Percentiles rank a stretch among this genome's conserved stretches.
Conservation (phyloP, 345 rosid species). For the Aegle marmelos region DNA sequence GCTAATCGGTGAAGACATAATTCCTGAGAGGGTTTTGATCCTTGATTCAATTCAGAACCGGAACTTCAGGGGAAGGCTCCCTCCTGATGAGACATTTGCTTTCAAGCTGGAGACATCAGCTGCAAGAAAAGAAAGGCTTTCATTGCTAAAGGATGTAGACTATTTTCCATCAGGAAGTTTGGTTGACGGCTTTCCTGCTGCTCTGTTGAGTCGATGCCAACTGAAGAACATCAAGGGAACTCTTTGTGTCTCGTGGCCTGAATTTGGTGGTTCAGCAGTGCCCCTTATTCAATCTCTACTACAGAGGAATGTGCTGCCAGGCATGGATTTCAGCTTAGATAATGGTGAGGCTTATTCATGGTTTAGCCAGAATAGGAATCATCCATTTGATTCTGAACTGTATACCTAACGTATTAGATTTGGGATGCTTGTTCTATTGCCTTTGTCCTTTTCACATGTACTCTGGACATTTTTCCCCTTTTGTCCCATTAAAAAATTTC, state of each 20-base stretch:
- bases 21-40: conserved; percentile 69
- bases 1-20: conserved; percentile 59
- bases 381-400: conserved; percentile 53
- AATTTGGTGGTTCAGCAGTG: conserved; percentile 47
- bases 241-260: conserved; percentile 80
- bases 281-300: conserved; percentile 49
- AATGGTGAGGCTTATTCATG: conserved; percentile 20
- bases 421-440: not conserved
- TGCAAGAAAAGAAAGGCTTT: conserved; percentile 47
- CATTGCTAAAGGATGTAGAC: conserved; percentile 50
- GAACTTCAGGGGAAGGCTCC: conserved; percentile 77
- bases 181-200: conserved; percentile 82
- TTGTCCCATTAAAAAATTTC: not conserved
- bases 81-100: conserved; percentile 62
- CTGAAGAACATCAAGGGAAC: conserved; percentile 70
- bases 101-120: conserved; percentile 78
- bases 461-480: not conserved
- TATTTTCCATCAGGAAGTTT: conserved; percentile 91
- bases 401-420: conserved; percentile 41
- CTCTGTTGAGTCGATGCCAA: conserved; percentile 72
- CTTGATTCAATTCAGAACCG: conserved; percentile 74
- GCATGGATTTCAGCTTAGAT: conserved; percentile 31
- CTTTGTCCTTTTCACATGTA: not conserved
- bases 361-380: conserved; percentile 37
- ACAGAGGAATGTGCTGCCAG: conserved; percentile 44